phyloP scores from a whole-genome alignment of 345 rosid species.

The Gossypium rotundifolium region DNA sequence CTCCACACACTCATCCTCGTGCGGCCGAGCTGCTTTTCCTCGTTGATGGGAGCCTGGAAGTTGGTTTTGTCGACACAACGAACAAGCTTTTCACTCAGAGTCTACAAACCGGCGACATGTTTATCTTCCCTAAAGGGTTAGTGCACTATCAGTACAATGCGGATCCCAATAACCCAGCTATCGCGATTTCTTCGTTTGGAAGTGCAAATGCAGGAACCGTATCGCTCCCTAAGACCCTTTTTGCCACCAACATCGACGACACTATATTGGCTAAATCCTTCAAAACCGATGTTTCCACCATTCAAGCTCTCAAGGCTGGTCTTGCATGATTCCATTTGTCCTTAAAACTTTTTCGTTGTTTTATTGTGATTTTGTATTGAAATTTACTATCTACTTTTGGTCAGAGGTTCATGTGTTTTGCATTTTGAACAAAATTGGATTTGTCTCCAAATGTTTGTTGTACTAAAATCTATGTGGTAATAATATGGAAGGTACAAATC shows the following conservation, averaged over 20 bases:
- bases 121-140: neutral
- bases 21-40: neutral
- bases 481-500: neutral
- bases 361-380: neutral
- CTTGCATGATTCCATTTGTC: neutral
- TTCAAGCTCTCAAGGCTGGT: slow-evolving; percentile 5
- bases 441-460: neutral
- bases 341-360: too few relatives aligned
- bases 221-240: neutral
- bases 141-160: neutral
- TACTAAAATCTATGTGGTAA: neutral
- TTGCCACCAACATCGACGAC: neutral
- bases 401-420: neutral
- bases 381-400: too few relatives aligned
- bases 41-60: neutral
- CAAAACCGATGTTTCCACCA: neutral
- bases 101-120: neutral
- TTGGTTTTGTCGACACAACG: neutral
- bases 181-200: neutral
- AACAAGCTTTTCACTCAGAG: neutral
- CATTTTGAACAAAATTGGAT: too few relatives aligned
- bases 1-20: neutral
- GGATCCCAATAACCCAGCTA: neutral
- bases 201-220: neutral
- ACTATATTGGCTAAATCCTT: neutral